Base-by-base conservation (phyloP, 352 stramenopile species). In the Globisporangium middletonii region DNA sequence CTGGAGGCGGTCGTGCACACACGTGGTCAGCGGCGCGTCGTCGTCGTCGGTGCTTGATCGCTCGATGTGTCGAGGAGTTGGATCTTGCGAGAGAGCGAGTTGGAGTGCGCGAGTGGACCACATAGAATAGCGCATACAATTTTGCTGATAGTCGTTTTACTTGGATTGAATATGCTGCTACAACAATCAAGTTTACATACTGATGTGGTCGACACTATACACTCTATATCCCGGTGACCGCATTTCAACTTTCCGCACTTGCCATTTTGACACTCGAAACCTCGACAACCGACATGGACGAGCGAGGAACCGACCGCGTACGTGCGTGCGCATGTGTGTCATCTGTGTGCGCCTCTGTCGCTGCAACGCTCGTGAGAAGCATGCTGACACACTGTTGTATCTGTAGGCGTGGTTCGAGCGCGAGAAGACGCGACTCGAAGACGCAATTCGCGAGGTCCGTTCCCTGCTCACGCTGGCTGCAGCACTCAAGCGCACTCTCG, bases 381-480 rank as follows among this genome's bases (percentile, higher is more conserved):
- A 48, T 26, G n/a, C 43, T 28, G 15, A 48, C n/a, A 1, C 19
- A n/a, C n/a, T 48, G 19, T n/a, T 48, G 41, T 7, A 27, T 3
- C 4, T 38, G 44, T 51, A 89, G 79, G 76, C 83, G 60, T 88
- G 74, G 75, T 87, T 89, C 38, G 57, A 70, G 59, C 75, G 63
- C 48, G 82, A 92, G 65, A 87, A 83, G 56, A 55, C 79, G 62
- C 82, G 82, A 1, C 50, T 92, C 6, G 74, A 87, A 55, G 82
- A 89, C 49, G 72, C 87, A 64, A 86, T 88, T 33, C 72, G 73
- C 50, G 82, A 92, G 79, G 82, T 88, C 30, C 3, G 48, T 46
- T 28, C 8, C 19, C 8, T 48, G n/a, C 23, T 37, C 35, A 13
- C 23, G 27, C 4, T 13, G 28, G n/a, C 15, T 18, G 43, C 38